These are phyloP conservation scores for Cercospora sp. DNA, from an alignment of 2,329 filamentous ascomycete species.

Conservation along the genomic window DNA sequence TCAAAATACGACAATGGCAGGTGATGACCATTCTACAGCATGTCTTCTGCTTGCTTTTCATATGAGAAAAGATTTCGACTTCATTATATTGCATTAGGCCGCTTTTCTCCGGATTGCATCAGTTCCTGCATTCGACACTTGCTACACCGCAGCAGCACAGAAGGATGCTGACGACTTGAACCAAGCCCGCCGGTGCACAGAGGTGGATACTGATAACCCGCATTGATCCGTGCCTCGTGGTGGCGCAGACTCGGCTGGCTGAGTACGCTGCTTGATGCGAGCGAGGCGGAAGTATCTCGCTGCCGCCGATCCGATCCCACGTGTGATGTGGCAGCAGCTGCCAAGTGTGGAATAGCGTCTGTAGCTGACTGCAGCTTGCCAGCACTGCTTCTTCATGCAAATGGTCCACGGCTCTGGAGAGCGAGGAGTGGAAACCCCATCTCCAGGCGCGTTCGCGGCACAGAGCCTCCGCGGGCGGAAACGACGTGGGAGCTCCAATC, in stretches of 20 bases:
- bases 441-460: background rate
- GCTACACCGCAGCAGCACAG: background rate
- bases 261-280: background rate
- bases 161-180: background rate
- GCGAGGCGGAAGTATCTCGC: slow-evolving; percentile 2
- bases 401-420: background rate
- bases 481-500: background rate
- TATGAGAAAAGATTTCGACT: background rate
- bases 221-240: background rate
- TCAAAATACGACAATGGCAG: background rate
- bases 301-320: slow-evolving; percentile 1
- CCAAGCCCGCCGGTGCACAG: background rate
- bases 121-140: background rate
- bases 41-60: background rate
- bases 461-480: background rate
- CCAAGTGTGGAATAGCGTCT: background rate
- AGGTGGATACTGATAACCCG: background rate
- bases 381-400: background rate
- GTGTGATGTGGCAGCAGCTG: background rate
- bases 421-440: background rate
- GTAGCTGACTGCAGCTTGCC: background rate
- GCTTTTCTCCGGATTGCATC: background rate
- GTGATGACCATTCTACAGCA: background rate
- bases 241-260: slow-evolving; percentile 5
- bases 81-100: background rate